Evolutionary conservation across 2,329 filamentous ascomycete species (phyloP), one percentile per base, ranked within the genome.

Genomic region (Eutypa lata): DNA sequence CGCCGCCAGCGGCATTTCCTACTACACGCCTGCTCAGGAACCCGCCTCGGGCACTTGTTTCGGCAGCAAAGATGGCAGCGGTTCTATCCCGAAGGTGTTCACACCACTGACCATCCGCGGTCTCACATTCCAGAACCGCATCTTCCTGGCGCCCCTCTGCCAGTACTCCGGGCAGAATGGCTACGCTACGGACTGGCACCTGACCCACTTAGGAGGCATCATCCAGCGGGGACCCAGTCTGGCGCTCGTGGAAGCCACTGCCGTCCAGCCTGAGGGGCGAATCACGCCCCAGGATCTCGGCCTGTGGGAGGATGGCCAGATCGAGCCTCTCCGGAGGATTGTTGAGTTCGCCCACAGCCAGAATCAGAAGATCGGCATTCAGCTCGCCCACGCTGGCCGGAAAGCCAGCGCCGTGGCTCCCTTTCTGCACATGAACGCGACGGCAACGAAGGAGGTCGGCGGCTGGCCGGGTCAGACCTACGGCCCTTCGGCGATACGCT

Each of bases 171-270:
- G 74, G 2, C 61, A 71, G 26, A 68, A 76, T 38, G 73, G 89
- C 10, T 86, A 89, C 65, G 78, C 82, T 57, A 89, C 84, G 0
- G 72, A 81, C 54, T 92, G 87, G 87, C 88, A 92, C 66, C 68
- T 87, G 35, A 82, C 88, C 2, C 89, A 91, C 61, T 75, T 90
- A 28, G 88, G 89, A 18, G 86, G 87, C 19, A 90, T 91, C 58
- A 75, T 86, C 24, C 79, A 84, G 61, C 83, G 88, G 2, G 88
- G 88, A 43, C 64, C 89, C 0, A 88, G 87, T 0, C 69, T 91
- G 3, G 68, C 84, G 14, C 79, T 89, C 55, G 70, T 89, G 13
- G 89, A 92, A 70, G 87, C 88, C 1, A 89, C 87, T 0, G 76
- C 84, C 1, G 85, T 91, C 0, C 74, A 80, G 1, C 71, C 87